These are phyloP conservation scores for Candida mesenterica DNA, from an alignment of 1,139 yeast genomes.

Conservation along the genomic window DNA sequence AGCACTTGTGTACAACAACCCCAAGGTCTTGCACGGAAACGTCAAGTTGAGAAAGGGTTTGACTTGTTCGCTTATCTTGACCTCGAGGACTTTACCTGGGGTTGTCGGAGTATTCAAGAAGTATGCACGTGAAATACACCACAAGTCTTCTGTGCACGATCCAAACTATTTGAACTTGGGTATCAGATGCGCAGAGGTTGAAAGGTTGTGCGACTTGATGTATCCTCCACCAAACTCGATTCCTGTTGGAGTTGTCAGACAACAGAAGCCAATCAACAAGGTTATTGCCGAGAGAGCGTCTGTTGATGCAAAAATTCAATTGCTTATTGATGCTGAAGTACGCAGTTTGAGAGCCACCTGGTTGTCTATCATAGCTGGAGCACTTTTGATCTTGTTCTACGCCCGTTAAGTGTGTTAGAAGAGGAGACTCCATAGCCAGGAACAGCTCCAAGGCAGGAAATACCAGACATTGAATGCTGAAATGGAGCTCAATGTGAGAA, in stretches of 20 bases:
- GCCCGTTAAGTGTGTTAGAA: too few species aligned
- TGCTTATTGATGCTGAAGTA: conserved; percentile 26
- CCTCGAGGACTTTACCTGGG: conserved; percentile 71
- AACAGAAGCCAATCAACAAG: conserved; percentile 21
- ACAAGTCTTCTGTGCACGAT: conserved; percentile 73
- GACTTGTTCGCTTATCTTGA: conserved; percentile 72
- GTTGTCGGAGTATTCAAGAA: conserved; percentile 73
- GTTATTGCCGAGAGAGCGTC: conserved; percentile 27
- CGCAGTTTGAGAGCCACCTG: conserved; percentile 15
- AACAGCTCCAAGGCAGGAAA: too few species aligned
- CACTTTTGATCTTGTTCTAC: too few species aligned
- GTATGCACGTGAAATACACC: conserved; percentile 75
- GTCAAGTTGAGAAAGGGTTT: conserved; percentile 94
- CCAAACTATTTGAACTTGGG: conserved; percentile 87
- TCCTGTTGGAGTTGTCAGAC: conserved; percentile 30
- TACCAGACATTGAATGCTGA: too few species aligned
- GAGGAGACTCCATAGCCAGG: too few species aligned
- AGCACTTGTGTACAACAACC: conserved; percentile 82
- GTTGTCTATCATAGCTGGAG: conserved; percentile 1
- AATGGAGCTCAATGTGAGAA: too few species aligned
- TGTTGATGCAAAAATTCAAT: conserved; percentile 32
- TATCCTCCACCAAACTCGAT: conserved; percentile 47
- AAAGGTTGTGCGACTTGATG: conserved; percentile 76
- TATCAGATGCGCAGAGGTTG: conserved; percentile 81
- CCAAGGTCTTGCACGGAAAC: conserved; percentile 62